Percentiles rank a stretch among this genome's conserved stretches.
phyloP scores from a whole-genome alignment of 768 basidiomycete genomes.

The Suillus weaverae region DNA sequence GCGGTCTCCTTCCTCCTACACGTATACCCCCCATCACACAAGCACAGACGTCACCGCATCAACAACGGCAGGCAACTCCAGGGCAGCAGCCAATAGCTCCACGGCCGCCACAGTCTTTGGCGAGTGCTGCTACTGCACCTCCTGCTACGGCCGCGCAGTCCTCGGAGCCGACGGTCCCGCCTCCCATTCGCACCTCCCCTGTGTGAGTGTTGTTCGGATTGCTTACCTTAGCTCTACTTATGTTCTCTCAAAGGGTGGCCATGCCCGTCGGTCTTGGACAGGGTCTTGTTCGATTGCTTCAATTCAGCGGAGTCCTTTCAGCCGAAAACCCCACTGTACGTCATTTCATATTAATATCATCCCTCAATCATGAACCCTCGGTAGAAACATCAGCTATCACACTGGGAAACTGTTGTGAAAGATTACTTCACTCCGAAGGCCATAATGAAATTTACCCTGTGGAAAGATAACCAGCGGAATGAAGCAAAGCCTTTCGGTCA shows the following conservation, averaged over 20 bases:
- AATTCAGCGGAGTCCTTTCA: constrained; percentile 68
- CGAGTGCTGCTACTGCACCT: constrained; percentile 19
- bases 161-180: constrained; percentile 33
- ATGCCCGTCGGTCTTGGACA: constrained; percentile 55
- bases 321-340: constrained; percentile 50
- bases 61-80: constrained; percentile 33
- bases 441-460: constrained; percentile 77
- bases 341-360: constrained; percentile 17
- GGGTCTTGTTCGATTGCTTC: constrained; percentile 61
- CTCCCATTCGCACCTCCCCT: constrained; percentile 29
- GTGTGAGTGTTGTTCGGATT: constrained; percentile 27
- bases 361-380: constrained; percentile 10
- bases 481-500: constrained; percentile 85
- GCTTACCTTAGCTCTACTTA: not conserved
- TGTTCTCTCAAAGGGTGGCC: constrained; percentile 27
- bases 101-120: constrained; percentile 32
- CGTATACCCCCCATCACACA: constrained; percentile 39
- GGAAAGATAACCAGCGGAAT: constrained; percentile 78
- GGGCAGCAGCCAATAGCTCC: constrained; percentile 39
- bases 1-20: constrained; percentile 23
- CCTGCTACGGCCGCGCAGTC: constrained; percentile 26
- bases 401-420: constrained; percentile 65
- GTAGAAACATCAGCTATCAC: constrained; percentile 63
- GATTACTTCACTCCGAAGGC: constrained; percentile 74
- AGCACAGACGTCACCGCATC: constrained; percentile 35